These are phyloP conservation scores for Canariomyces notabilis DNA, from an alignment of 2,329 filamentous ascomycete species.

Conservation along the genomic window DNA sequence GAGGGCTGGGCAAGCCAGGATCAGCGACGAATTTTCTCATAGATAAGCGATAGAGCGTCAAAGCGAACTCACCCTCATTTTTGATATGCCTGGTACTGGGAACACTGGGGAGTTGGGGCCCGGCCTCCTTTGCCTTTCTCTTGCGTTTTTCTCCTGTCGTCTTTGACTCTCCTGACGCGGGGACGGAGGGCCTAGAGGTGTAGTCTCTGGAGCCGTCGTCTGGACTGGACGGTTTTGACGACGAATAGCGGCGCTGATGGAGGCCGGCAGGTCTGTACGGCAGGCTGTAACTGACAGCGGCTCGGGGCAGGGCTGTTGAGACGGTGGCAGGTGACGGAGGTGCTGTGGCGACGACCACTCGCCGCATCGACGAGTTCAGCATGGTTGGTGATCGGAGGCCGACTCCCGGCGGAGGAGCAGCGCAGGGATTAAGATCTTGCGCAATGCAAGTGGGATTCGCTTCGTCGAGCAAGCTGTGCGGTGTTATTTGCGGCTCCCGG, in stretches of 20 bases:
- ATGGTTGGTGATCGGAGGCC: slow-evolving; percentile 35
- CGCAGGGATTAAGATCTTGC: not conserved
- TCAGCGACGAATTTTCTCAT: not conserved
- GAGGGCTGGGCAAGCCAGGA: slow-evolving; percentile 62
- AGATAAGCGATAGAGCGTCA: too few species aligned
- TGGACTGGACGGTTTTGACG: slow-evolving; percentile 58
- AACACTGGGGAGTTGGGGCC: slow-evolving; percentile 62
- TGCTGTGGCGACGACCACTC: slow-evolving; percentile 44
- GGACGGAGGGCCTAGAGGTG: slow-evolving; percentile 45
- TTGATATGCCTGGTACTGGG: slow-evolving; percentile 70
- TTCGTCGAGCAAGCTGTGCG: not conserved
- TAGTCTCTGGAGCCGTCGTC: slow-evolving; percentile 50
- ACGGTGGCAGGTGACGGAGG: slow-evolving; percentile 43
- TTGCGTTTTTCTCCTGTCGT: slow-evolving; percentile 49
- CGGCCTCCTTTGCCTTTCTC: slow-evolving; percentile 52
- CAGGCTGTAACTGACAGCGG: slow-evolving; percentile 31
- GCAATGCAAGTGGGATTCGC: not conserved
- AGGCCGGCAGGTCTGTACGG: slow-evolving; percentile 33
- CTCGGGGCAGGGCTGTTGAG: slow-evolving; percentile 37
- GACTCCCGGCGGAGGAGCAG: slow-evolving; percentile 11
- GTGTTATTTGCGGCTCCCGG: slow-evolving; percentile 3
- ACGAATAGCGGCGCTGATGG: slow-evolving; percentile 54
- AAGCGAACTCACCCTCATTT: slow-evolving; percentile 48
- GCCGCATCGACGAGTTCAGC: slow-evolving; percentile 53
- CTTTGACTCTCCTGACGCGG: slow-evolving; percentile 43